These are phyloP conservation scores for Quercus variabilis DNA, from an alignment of 306 rosid genomes.

Conservation along the genomic window DNA sequence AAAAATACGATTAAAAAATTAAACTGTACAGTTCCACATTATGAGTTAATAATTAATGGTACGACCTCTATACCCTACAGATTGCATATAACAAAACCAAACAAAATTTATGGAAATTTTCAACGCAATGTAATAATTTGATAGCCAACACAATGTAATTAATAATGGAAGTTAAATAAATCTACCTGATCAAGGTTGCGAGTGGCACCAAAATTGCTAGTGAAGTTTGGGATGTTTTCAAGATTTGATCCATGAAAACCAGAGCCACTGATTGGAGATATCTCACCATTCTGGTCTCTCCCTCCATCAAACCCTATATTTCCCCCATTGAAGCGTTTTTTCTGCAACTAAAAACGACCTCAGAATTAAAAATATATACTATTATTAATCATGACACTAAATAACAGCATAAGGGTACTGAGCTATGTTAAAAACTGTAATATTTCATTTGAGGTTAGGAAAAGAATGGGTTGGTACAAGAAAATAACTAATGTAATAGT, in stretches of 20 bases:
- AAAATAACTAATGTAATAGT: conserved; percentile 5
- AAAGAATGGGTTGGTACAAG: neutral
- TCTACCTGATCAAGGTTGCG: conserved; percentile 34
- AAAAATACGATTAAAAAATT: neutral
- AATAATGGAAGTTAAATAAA: neutral
- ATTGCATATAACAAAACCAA: too few relatives aligned
- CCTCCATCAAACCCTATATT: conserved; percentile 17
- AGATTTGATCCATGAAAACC: conserved; percentile 32
- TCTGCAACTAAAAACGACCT: conserved; percentile 31
- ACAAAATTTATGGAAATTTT: too few relatives aligned
- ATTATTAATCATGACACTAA: neutral
- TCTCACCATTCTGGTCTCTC: conserved; percentile 20
- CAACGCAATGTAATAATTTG: too few relatives aligned
- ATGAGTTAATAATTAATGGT: neutral
- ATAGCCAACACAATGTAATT: neutral
- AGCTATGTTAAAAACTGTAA: neutral
- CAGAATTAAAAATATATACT: neutral
- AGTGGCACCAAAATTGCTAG: conserved; percentile 15
- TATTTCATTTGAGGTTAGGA: neutral
- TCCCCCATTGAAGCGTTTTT: conserved; percentile 39
- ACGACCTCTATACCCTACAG: neutral
- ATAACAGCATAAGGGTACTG: neutral
- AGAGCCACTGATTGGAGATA: conserved; percentile 24
- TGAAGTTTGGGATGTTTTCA: conserved; percentile 19
- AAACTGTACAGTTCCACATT: neutral